Evolutionary conservation across 768 basidiomycete genomes (phyloP), one percentile per base, ranked within the genome.

Genomic region (Auriscalpium vulgare): DNA sequence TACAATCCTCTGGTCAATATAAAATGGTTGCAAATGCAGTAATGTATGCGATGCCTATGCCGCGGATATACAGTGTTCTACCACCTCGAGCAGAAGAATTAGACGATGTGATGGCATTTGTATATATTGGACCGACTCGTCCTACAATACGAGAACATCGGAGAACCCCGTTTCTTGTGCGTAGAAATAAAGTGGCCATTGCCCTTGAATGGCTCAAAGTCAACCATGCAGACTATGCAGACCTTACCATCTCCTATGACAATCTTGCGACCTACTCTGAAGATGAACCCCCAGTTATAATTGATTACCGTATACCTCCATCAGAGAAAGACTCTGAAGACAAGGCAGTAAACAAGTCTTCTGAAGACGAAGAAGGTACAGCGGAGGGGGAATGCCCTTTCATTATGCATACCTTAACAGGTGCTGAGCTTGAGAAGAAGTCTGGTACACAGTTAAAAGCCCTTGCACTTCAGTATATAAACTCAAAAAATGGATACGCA

Each of bases 131-230:
- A 0, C 59, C 68, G 0, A 23, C 37, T 11, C 48, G 57, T 36
- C 71, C 71, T 1, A 66, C 64, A 9, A 29, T 57, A n/a, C 51
- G 65, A 11, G 71, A 73, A 16, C 64, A 67, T 14, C 51, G 63
- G 17, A 36, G 59, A 3, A 59, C 58, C 8, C 63, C 59, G n/a
- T 51, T 66, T 9, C 44, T 64, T 6, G 56, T 75, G 0, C 49
- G 70, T 5, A 14, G 61, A 3, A 57, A 64, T 1, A 56, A 45
- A 13, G 68, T 66, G 1, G 8, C 37, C 6, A 14, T 8, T 5
- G 62, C 64, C 2, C 43, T 66, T 2, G 37, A 57, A 37, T 67
- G 65, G 65, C 40, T 67, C 10, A 62, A 57, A 34, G 34, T 62
- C 8, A 65, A 65, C 35, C 60, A 65, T 47, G 13, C 17, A 7